Evolutionary conservation across 2,329 filamentous ascomycete species (phyloP).

Genomic region (Colletotrichum tabaci): DNA sequence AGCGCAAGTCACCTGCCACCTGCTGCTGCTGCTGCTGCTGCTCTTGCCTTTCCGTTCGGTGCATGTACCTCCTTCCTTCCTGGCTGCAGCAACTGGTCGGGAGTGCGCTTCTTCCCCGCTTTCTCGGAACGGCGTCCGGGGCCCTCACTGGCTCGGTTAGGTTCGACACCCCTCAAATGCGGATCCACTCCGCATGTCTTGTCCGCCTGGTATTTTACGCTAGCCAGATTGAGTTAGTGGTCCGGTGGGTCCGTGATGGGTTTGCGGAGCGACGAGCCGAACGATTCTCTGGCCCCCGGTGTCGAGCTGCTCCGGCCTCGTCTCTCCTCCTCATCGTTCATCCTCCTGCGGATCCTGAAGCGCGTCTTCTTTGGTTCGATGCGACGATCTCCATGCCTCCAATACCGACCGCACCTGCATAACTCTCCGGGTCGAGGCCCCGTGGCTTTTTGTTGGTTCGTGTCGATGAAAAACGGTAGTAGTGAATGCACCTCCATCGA

Average conservation of each 20-base stretch:
- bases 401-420: constrained; percentile 34
- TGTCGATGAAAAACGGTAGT: constrained; percentile 20
- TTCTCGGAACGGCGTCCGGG: constrained; percentile 12
- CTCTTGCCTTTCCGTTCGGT: no score
- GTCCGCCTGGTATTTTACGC: constrained; percentile 1
- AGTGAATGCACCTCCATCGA: constrained; percentile 9
- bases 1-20: constrained; percentile 31
- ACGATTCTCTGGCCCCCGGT: constrained; percentile 5
- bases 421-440: constrained; percentile 34
- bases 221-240: neutral
- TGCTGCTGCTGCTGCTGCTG: constrained; percentile 13
- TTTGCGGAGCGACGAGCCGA: constrained; percentile 40
- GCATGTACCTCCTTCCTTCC: no score
- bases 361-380: constrained; percentile 3
- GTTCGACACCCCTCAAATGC: neutral
- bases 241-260: neutral
- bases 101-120: constrained; percentile 24
- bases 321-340: neutral
- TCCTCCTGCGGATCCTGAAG: constrained; percentile 2
- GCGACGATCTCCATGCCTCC: constrained; percentile 25
- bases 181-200: constrained; percentile 33
- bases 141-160: constrained; percentile 33
- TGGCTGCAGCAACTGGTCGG: constrained; percentile 11
- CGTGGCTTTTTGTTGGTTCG: constrained; percentile 29
- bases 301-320: neutral